phyloP scores from a whole-genome alignment of 371 early-diverging fungal species.

The Rhizopus microsporus region DNA sequence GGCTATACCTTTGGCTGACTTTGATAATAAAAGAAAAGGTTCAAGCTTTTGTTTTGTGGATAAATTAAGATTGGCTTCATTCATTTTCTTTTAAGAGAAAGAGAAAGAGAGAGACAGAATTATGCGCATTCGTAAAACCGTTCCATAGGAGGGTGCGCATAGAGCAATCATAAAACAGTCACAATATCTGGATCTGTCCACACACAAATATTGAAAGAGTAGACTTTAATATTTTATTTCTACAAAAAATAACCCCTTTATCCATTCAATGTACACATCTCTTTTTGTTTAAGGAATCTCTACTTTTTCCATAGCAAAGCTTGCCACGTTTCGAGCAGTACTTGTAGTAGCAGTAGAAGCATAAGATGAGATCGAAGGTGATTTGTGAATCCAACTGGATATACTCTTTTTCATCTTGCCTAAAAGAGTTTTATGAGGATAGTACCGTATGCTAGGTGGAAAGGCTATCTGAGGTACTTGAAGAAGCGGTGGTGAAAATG shows the following conservation, averaged over 20 bases:
- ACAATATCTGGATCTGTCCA: too few species aligned
- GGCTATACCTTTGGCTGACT: slow-evolving; percentile 78
- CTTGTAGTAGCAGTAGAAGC: slow-evolving; percentile 1
- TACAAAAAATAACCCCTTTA: too few species aligned
- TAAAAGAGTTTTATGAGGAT: neutral
- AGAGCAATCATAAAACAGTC: too few species aligned
- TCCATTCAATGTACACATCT: too few species aligned
- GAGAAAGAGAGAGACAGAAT: slow-evolving; percentile 1
- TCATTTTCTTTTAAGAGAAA: slow-evolving; percentile 11
- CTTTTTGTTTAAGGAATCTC: neutral
- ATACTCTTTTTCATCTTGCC: neutral
- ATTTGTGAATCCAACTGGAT: neutral
- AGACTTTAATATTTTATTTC: too few species aligned
- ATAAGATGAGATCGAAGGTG: neutral
- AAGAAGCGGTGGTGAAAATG: neutral
- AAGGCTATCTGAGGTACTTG: neutral
- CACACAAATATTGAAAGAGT: neutral
- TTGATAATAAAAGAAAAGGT: slow-evolving; percentile 73
- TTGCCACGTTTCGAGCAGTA: slow-evolving; percentile 11
- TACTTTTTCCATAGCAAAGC: slow-evolving; percentile 5
- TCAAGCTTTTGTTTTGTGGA: slow-evolving; percentile 55
- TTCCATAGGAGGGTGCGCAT: too few species aligned
- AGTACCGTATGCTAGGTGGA: neutral
- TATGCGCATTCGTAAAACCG: neutral
- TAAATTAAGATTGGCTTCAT: slow-evolving; percentile 13